Evolutionary conservation across 1,284 basidiomycete genomes (phyloP), one percentile per base, ranked within the genome.

Genomic region (Ganoderma resinaceum): DNA sequence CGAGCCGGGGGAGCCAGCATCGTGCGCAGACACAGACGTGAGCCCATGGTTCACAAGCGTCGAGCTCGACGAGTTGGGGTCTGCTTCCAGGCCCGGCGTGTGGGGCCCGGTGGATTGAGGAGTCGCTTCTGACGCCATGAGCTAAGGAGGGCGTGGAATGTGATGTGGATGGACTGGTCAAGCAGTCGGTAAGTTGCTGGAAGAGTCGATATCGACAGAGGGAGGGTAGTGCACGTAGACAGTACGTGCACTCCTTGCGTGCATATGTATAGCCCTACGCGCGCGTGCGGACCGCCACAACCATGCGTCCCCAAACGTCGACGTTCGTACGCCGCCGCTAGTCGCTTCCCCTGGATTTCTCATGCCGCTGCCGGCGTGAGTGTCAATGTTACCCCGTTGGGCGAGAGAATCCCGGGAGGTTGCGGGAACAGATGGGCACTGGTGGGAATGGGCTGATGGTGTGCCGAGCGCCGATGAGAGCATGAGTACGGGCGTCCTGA

Each of bases 41-140:
- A 20, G 26, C 26, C 33, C 63, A 46, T 46, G 40, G 60, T 63
- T 69, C 8, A 69, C 72, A 63, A 73, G 72, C n/a, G 72, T 73
- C 40, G 72, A 73, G 65, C 66, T 70, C 46, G 72, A 73, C 53
- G 69, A 70, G 69, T 67, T 68, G 16, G 67, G 65, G 31, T 70
- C 69, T 31, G 61, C 31, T 16, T 60, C 62, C 9, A 16, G 58
- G 18, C 26, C 40, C 5, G 71, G 68, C 16, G 63, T 68, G 37
- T 63, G 61, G 7, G 62, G 65, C 7, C 55, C 61, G 16, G 61
- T 62, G 29, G 68, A 68, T 12, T 65, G 60, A 26, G 63, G 61
- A 23, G 69, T 23, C 31, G 35, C 16, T 29, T 67, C 66, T 20
- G 63, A 70, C 3, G 52, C 11, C 69, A 67, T 70, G 16, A 23